Percentiles rank a stretch among this genome's conserved stretches.
Evolutionary conservation across 2,329 filamentous ascomycete species (phyloP).

Genomic region (Lizonia empirigonia): DNA sequence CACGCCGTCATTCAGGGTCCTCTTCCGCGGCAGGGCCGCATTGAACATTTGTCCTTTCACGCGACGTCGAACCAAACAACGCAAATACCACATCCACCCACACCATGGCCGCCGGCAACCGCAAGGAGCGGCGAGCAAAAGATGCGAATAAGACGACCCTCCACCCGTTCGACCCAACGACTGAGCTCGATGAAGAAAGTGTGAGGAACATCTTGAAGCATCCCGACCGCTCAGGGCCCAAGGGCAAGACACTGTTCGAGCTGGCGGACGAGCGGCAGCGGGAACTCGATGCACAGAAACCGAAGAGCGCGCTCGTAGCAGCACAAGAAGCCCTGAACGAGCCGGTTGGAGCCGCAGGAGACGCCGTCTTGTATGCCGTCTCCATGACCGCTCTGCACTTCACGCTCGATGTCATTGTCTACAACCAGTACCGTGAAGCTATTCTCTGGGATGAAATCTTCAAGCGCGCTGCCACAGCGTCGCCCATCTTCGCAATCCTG

Average conservation of each 20-base stretch:
- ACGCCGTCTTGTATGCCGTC: constrained; percentile 57
- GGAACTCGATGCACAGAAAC: constrained; percentile 55
- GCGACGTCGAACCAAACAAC: constrained; percentile 5
- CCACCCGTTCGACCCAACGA: constrained; percentile 48
- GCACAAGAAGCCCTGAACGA: constrained; percentile 46
- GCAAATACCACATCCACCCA: background rate
- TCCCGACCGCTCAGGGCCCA: constrained; percentile 68
- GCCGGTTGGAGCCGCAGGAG: constrained; percentile 53
- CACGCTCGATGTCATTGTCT: constrained; percentile 78
- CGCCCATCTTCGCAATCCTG: constrained; percentile 53
- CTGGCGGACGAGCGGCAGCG: constrained; percentile 67
- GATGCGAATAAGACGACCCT: constrained; percentile 31
- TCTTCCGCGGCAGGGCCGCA: constrained; percentile 26
- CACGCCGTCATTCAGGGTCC: constrained; percentile 22
- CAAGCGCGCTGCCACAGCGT: constrained; percentile 55
- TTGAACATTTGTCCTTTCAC: constrained; percentile 21
- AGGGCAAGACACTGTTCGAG: constrained; percentile 73
- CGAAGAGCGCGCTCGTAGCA: constrained; percentile 44
- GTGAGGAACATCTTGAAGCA: constrained; percentile 66
- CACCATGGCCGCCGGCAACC: constrained; percentile 48
- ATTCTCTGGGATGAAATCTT: constrained; percentile 65
- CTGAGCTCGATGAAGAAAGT: constrained; percentile 51
- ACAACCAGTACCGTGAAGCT: constrained; percentile 75
- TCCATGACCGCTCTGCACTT: constrained; percentile 75
- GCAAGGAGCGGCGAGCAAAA: constrained; percentile 53